phyloP scores from a whole-genome alignment of 805 yeast species.

The Osmozyma mogii region DNA sequence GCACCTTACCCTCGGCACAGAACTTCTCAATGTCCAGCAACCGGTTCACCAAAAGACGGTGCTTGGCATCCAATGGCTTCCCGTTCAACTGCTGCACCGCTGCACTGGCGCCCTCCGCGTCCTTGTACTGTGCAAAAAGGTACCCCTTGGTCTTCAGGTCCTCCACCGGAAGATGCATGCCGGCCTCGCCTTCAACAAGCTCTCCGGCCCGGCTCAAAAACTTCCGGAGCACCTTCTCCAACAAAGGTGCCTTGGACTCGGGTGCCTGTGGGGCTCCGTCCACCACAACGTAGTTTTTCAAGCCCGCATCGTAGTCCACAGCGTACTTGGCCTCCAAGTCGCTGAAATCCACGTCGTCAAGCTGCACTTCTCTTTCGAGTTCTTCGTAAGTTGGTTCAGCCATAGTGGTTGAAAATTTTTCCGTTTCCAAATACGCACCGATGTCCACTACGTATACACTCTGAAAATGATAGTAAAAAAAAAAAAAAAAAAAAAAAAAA shows the following conservation, averaged over 20 bases:
- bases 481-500: too few species aligned
- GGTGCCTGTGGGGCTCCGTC: conserved; percentile 98
- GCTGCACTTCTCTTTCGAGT: conserved; percentile 31
- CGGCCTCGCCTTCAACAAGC: conserved; percentile 49
- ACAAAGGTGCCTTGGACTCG: conserved; percentile 73
- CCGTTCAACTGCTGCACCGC: conserved; percentile 79
- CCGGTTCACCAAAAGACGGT: conserved; percentile 77
- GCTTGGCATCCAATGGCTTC: conserved; percentile 90
- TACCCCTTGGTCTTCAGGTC: conserved; percentile 80
- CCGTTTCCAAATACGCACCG: conserved; percentile 7
- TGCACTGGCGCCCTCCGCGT: conserved; percentile 57
- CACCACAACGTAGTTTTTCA: conserved; percentile 74
- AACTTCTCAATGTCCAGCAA: conserved; percentile 76
- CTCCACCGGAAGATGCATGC: conserved; percentile 75
- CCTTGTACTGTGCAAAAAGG: conserved; percentile 74
- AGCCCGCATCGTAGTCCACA: conserved; percentile 47
- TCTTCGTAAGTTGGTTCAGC: conserved; percentile 16
- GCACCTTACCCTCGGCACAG: conserved; percentile 56
- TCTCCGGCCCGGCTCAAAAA: conserved; percentile 72
- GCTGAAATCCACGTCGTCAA: conserved; percentile 62
- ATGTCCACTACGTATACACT: too few species aligned
- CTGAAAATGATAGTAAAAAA: neutral
- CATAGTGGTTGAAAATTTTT: conserved; percentile 9
- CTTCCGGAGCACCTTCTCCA: conserved; percentile 79
- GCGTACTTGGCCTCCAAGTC: conserved; percentile 76